Base-by-base conservation (phyloP, 2,329 filamentous ascomycete species). In the Xylariaceae sp. region DNA sequence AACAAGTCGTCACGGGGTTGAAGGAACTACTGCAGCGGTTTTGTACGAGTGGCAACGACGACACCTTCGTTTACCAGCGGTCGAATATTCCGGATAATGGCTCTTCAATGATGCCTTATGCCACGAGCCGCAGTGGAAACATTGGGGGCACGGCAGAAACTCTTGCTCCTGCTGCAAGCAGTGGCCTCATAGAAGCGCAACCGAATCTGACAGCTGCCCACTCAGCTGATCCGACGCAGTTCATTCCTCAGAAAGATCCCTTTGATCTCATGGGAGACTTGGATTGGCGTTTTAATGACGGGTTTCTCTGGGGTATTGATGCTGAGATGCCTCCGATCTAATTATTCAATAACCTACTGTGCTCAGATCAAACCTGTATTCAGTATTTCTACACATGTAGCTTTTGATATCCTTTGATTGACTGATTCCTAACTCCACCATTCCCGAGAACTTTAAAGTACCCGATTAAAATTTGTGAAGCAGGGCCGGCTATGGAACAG, bases 211-310 rank as follows among this genome's bases (percentile, higher is more conserved):
- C 22, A 28, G 9, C 12, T 2, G 14, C 19, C 7, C 34, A 34
- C 31, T n/a, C n/a, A 16, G 16, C 31, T 10, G 31, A 44, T 47
- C 12, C 31, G 50, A 12, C 14, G 16, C 45, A 38, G 42, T 31
- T 33, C 14, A 40, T 34, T 10, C 17, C 40, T 28, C 44, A 48
- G 22, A 46, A 53, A 43, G 57, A 59, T 45, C 51, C 53, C 6
- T 59, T 59, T 22, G 57, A 59, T 42, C 42, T 59, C 13, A 57
- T 56, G 22, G 54, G 57, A 4, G 55, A 59, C 41, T 44, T 59
- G 41, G 57, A 59, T 34, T 59, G 57, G 57, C 42, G 57, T 14
- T 59, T 59, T 46, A 53, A 57, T 31, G 55, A 59, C 28, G 50
- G 55, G 7, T 60, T 60, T 46, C 43, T 60, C 12, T 51, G 53